A percentile compares a stretch with the other conserved stretches of the same genome.
phyloP scores from a whole-genome alignment of 352 stramenopile genomes.

The Phytopythium vexans region DNA sequence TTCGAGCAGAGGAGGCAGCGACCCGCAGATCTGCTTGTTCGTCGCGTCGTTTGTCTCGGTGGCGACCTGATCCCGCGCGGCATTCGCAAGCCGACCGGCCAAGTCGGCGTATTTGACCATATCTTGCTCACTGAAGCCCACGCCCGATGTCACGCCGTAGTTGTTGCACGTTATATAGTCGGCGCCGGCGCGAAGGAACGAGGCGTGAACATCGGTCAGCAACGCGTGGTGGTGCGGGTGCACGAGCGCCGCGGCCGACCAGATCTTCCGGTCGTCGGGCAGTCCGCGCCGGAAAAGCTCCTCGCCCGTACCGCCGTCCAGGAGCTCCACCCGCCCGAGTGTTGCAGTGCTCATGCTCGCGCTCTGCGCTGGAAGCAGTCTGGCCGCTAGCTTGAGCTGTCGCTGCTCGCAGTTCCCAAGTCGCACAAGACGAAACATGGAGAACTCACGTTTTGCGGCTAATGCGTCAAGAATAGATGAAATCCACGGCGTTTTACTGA shows the following conservation, averaged over 20 bases:
- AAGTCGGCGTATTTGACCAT: constrained; percentile 47
- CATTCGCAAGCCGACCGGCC: constrained; percentile 56
- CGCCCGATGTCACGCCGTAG: constrained; percentile 86
- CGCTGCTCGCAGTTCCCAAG: too few relatives aligned
- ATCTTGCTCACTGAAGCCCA: constrained; percentile 74
- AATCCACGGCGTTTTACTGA: too few relatives aligned
- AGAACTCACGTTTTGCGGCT: too few relatives aligned
- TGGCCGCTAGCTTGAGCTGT: too few relatives aligned
- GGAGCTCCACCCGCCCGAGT: constrained; percentile 28
- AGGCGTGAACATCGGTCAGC: constrained; percentile 74
- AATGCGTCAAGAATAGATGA: too few relatives aligned
- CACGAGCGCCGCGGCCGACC: constrained; percentile 85
- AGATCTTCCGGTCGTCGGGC: constrained; percentile 86
- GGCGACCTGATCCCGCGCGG: constrained; percentile 23
- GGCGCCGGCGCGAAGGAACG: constrained; percentile 76
- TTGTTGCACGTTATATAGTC: constrained; percentile 90
- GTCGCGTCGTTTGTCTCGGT: neutral
- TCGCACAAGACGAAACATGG: too few relatives aligned
- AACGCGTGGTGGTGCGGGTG: constrained; percentile 64
- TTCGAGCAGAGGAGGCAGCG: constrained; percentile 83
- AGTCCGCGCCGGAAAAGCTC: constrained; percentile 84
- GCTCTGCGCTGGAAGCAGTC: too few relatives aligned
- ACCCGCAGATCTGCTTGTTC: constrained; percentile 54
- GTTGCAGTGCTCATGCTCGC: too few relatives aligned
- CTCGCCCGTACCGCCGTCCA: constrained; percentile 90